A percentile compares a stretch with the other conserved stretches of the same genome.
phyloP scores from a whole-genome alignment of 2,329 filamentous ascomycete genomes.

The Fusarium beomiforme region DNA sequence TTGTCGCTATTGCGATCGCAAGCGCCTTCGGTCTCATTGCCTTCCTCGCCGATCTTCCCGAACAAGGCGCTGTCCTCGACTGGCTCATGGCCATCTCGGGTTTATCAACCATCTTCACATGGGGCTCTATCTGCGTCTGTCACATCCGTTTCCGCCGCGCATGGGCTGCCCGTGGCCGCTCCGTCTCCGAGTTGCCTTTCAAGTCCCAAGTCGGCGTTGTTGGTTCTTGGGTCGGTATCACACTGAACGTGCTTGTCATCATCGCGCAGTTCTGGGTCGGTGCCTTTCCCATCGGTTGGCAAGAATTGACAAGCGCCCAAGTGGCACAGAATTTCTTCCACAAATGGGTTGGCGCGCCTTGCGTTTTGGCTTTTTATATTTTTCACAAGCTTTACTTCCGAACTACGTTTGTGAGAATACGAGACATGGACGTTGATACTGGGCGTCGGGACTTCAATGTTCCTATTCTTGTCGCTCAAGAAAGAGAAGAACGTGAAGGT shows the following conservation, averaged over 20 bases:
- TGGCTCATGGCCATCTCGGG: slow-evolving; percentile 84
- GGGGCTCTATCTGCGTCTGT: slow-evolving; percentile 85
- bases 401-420: slow-evolving; percentile 72
- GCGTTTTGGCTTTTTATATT: slow-evolving; percentile 74
- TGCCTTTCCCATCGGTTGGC: slow-evolving; percentile 75
- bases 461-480: slow-evolving; percentile 79
- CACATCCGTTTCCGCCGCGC: slow-evolving; percentile 91
- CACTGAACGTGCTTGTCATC: slow-evolving; percentile 79
- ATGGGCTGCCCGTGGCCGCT: slow-evolving; percentile 77
- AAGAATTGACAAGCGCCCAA: slow-evolving; percentile 52
- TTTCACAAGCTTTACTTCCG: slow-evolving; percentile 79
- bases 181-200: slow-evolving; percentile 83
- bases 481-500: slow-evolving; percentile 74
- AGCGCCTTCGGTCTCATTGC: slow-evolving; percentile 76
- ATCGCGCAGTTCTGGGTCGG: slow-evolving; percentile 90
- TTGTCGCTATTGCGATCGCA: slow-evolving; percentile 76
- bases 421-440: slow-evolving; percentile 87
- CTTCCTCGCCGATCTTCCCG: slow-evolving; percentile 75
- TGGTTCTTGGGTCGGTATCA: slow-evolving; percentile 83
- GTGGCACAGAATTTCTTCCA: slow-evolving; percentile 77
- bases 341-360: slow-evolving; percentile 75
- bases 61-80: slow-evolving; percentile 72
- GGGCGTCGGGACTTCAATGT: slow-evolving; percentile 88
- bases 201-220: slow-evolving; percentile 78
- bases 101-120: slow-evolving; percentile 80